A percentile compares a stretch with the other conserved stretches of the same genome.
Conservation (phyloP, 306 rosid genomes). For the Dalbergia cultrata region DNA sequence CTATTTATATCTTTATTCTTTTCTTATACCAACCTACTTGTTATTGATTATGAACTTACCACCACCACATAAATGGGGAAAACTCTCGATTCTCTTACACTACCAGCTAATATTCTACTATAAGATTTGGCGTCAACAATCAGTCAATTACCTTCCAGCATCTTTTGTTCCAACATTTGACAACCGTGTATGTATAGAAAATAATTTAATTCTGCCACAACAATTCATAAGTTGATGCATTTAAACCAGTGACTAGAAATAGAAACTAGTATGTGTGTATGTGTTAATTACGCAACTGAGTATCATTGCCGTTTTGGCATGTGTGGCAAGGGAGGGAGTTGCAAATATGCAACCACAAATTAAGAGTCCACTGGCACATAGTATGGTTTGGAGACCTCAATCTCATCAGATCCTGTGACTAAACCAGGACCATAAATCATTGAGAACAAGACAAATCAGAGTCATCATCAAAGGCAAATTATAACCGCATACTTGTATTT, state of each 20-base stretch:
- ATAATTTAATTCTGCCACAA: not conserved
- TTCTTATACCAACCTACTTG: too few species aligned
- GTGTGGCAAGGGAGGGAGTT: slow-evolving; percentile 22
- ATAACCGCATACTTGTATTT: slow-evolving; percentile 61
- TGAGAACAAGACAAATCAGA: slow-evolving; percentile 44
- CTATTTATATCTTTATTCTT: too few species aligned
- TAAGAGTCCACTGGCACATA: slow-evolving; percentile 37
- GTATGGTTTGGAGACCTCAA: slow-evolving; percentile 46
- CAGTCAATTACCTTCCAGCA: not conserved
- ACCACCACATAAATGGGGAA: too few species aligned
- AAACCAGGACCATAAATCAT: slow-evolving; percentile 65
- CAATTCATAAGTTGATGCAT: not conserved
- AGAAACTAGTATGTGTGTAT: not conserved
- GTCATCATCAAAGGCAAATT: slow-evolving; percentile 40
- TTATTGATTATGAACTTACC: too few species aligned
- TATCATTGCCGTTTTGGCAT: not conserved
- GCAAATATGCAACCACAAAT: not conserved
- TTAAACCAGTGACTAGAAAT: not conserved
- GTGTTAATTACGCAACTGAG: not conserved
- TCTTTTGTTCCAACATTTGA: not conserved
- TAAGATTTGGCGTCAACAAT: too few species aligned
- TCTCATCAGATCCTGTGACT: slow-evolving; percentile 49
- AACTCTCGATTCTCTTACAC: too few species aligned
- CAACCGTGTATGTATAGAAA: not conserved
- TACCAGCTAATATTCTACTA: too few species aligned